Base-by-base conservation (phyloP, 2,329 filamentous ascomycete genomes). In the Colletotrichum falcatum region DNA sequence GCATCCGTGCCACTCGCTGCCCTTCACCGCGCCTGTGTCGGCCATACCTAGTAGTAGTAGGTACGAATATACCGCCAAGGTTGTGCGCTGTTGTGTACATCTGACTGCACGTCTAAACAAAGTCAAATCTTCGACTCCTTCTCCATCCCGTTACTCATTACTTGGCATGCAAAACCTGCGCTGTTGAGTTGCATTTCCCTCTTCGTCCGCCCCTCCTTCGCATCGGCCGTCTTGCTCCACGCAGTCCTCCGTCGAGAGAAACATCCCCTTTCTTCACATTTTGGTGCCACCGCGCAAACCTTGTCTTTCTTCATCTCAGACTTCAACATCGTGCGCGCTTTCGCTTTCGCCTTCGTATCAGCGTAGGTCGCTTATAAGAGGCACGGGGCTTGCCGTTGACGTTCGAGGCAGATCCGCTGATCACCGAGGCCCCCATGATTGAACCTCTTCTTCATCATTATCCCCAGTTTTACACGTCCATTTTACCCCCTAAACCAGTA, bases 371-470 rank as follows among this genome's bases (percentile, higher is more conserved):
- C n/a, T n/a, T n/a, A 23, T 7, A 23, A 28, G 35, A 12, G 44
- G 33, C 39, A 48, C 35, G n/a, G 23, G n/a, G 14, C 18, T 51
- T 30, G 37, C 16, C 16, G 51, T 44, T 56, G 61, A 62, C 51
- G 64, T 46, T 39, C 51, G 48, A 66, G 42, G 63, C 33, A 68
- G 64, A 62, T 54, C 64, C 64, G 68, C 64, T 58, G 64, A 71
- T 71, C 68, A 59, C 68, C 64, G 68, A 59, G 30, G 44, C n/a
- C 23, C 68, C 58, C 30, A 53, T 60, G 33, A 55, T 37, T 18
- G 33, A 55, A 55, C 6, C 6, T 37, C n/a, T 37, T 37, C 33
- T 35, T 37, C 33, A 26, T 56, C 33, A 18, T 39, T 18, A n/a
- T n/a, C 46, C 56, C 49, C 33, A 6, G 44, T 51, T 33, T 49